Base-by-base conservation (phyloP, 2,329 filamentous ascomycete species). In the Beauveria sp. region DNA sequence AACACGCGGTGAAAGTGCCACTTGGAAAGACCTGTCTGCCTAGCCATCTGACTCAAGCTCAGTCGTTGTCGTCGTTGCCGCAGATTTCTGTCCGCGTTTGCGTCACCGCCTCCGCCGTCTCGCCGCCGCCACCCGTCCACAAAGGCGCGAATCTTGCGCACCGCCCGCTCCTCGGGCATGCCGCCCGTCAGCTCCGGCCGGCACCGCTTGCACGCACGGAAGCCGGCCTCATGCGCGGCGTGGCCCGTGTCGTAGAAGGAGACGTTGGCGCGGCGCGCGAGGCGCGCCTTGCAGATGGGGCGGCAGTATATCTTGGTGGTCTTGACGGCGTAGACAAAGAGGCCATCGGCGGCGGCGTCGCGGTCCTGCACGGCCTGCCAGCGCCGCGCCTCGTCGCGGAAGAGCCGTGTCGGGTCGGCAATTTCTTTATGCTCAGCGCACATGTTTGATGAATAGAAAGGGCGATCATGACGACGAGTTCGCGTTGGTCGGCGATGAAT, bases 231-330 rank as follows among this genome's bases (percentile, higher is more conserved):
- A 47, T 72, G 71, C 1, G 85, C 85, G 34, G 79, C 74, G 0
- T 68, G 63, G 0, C 75, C 67, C 0, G 72, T 76, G 18, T 77
- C 69, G 70, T 78, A 85, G 71, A 86, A 88, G 1, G 72, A 70
- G 3, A 87, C 78, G 55, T 88, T 88, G 55, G 82, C 80, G 51
- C 84, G 79, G 2, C 84, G 79, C 1, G 86, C 83, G 14, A 87
- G 78, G 0, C 85, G 79, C 2, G 83, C 82, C 18, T 81, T 79
- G 69, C 85, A 88, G 22, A 78, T 83, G 1, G 85, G 84, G 1
- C 84, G 79, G 69, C 85, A 87, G 71, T 84, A 87, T 62, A 79
- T 75, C 63, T 73, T 72, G n/a, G 77, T 79, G 0, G 77, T 77
- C 57, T 70, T 70, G 5, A 79, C 77, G 55, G 65, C 77, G 66